Conservation (phyloP, 1,284 basidiomycete species). For the Phylloporus sp. region DNA sequence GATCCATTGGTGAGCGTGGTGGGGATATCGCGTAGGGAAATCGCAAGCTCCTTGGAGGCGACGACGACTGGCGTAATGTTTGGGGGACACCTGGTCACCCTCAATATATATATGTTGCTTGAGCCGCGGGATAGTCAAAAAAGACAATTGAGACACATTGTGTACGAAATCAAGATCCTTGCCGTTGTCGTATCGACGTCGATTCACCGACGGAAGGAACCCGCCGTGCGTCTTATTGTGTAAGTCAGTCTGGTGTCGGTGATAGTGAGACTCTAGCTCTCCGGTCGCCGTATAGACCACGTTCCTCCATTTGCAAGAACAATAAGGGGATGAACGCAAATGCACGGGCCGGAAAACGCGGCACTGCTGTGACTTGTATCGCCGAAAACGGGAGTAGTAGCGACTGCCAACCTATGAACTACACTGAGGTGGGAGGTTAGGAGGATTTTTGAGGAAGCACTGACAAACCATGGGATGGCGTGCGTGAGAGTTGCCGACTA, state of each 20-base stretch:
- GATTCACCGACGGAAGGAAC: slow-evolving; percentile 8
- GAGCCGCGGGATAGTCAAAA: neutral
- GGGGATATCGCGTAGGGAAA: slow-evolving; percentile 11
- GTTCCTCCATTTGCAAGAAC: slow-evolving; percentile 5
- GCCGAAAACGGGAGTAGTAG: too few relatives aligned
- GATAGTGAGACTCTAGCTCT: too few relatives aligned
- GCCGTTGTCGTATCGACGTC: slow-evolving; percentile 4
- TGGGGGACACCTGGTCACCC: too few relatives aligned
- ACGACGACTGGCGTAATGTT: slow-evolving; percentile 11
- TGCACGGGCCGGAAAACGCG: slow-evolving; percentile 1
- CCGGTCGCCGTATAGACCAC: neutral
- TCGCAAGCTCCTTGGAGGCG: slow-evolving; percentile 4
- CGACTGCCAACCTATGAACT: too few relatives aligned
- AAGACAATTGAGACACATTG: slow-evolving; percentile 24
- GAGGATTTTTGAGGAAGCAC: too few relatives aligned
- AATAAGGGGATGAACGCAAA: slow-evolving; percentile 1
- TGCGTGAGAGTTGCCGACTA: too few relatives aligned
- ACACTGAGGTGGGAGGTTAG: too few relatives aligned
- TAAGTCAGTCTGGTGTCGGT: neutral
- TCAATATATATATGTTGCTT: slow-evolving; percentile 25
- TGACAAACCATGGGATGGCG: too few relatives aligned
- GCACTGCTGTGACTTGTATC: too few relatives aligned
- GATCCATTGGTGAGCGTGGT: slow-evolving; percentile 23
- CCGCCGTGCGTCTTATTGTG: slow-evolving; percentile 3
- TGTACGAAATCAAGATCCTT: slow-evolving; percentile 7